Base-by-base conservation (phyloP, 176 grass and related monocot species). In the Zizania latifolia region DNA sequence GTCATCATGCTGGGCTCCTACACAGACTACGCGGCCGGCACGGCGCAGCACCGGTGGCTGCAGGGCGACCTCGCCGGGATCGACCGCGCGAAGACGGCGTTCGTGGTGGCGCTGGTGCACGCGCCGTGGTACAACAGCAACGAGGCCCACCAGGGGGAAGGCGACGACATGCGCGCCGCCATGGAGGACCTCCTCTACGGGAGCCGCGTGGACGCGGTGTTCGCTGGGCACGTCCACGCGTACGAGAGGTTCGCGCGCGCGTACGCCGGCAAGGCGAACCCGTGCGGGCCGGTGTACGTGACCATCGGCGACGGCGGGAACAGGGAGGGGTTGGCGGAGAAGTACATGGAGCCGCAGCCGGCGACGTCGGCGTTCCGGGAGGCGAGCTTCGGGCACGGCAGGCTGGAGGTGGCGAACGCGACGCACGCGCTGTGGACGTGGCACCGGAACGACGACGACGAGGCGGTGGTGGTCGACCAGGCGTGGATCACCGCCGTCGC, bases 41-140 rank as follows among this genome's bases (percentile, higher is more conserved):
- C 86, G 65, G 72, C 74, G 79, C 86, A 93, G 77, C 86, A 79
- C 68, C 53, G 44, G 51, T 93, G 90, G 90, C 87, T 93, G 4
- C 29, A 78, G 77, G 53, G 19, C 10, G 90, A 89, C 86, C 68
- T 93, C 27, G 76, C 79, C 31, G 68, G n/a, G 34, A 65, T 89
- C 27, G 80, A 89, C 45, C 61, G 90, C 30, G 30, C 58, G 5
- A 71, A 45, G 62, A 82, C 83, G 45, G 84, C 86, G n/a, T 93
- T 87, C 86, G 29, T 93, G n/a, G 13, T 93, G 43, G 90, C 53
- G 14, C 53, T 87, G 55, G 68, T 89, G 62, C 90, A 93, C 54
- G 90, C 60, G 34, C 90, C 90, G 1, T 93, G 90, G 90, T 93
- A 93, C 81, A 93, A 89, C 84, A 93, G 77, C 19, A 93, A 93